A percentile compares a stretch with the other conserved stretches of the same genome.
phyloP scores from a whole-genome alignment of 2,329 filamentous ascomycete species.

The Penicillium occitanis region DNA sequence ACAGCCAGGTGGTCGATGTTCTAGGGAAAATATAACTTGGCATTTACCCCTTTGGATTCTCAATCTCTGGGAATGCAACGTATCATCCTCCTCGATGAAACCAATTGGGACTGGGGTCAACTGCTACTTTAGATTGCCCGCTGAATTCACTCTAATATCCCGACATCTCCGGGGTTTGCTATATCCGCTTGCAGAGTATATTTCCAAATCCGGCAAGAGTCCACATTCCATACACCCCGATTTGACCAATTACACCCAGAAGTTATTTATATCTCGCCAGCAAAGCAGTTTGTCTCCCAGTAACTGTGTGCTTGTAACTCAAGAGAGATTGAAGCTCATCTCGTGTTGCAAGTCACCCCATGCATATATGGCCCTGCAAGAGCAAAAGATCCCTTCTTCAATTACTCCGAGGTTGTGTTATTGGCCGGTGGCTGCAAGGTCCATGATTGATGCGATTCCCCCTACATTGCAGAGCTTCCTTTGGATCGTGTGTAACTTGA shows the following conservation, averaged over 20 bases:
- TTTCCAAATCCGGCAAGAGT: constrained; percentile 18
- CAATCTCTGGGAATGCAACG: constrained; percentile 27
- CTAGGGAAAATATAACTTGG: constrained; percentile 24
- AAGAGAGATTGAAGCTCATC: not conserved
- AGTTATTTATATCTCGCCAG: not conserved
- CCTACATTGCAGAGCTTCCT: not conserved
- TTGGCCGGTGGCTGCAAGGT: not conserved
- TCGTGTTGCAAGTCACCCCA: not conserved
- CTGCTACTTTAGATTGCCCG: not conserved
- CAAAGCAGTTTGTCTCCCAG: not conserved
- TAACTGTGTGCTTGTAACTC: not conserved
- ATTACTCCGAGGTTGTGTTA: not conserved
- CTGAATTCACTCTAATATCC: not conserved
- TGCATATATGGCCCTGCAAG: not conserved
- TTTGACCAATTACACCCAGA: not conserved
- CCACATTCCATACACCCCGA: not conserved
- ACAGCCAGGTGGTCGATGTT: not conserved
- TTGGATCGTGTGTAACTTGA: not conserved
- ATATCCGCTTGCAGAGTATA: constrained; percentile 17
- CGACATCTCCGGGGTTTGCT: constrained; percentile 5
- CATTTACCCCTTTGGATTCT: constrained; percentile 59
- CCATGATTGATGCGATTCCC: not conserved
- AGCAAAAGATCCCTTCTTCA: not conserved
- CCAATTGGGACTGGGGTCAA: not conserved
- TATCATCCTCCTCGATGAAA: constrained; percentile 11